Evolutionary conservation across 495 filamentous ascomycete genomes (phyloP).

Genomic region (Aspergillus taichungensis): DNA sequence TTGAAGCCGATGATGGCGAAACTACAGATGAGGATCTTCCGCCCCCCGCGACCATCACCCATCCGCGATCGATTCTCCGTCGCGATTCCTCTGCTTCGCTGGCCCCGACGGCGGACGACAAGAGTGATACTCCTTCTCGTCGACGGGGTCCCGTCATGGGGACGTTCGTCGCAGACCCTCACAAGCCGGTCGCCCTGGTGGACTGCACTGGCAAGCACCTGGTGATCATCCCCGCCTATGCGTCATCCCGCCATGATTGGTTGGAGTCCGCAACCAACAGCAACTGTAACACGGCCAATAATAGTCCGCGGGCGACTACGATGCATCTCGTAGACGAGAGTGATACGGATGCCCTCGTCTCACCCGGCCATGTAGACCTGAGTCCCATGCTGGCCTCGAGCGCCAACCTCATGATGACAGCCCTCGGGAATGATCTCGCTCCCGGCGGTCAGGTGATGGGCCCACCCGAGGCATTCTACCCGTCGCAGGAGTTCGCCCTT

Average conservation of each 20-base stretch:
- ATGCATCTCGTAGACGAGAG: conserved; percentile 43
- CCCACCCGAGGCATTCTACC: conserved; percentile 70
- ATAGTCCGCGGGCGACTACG: conserved; percentile 42
- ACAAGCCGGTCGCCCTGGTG: conserved; percentile 65
- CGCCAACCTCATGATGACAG: conserved; percentile 71
- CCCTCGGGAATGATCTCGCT: conserved; percentile 46
- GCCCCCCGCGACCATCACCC: conserved; percentile 44
- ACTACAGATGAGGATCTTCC: conserved; percentile 77
- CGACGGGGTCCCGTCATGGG: conserved; percentile 49
- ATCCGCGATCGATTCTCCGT: conserved; percentile 48
- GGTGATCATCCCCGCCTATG: conserved; percentile 53
- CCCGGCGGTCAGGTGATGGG: conserved; percentile 60
- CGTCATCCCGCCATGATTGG: conserved; percentile 42
- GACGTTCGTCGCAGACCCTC: conserved; percentile 45
- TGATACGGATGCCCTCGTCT: conserved; percentile 43
- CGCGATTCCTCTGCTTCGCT: conserved; percentile 43
- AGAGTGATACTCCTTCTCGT: conserved; percentile 40
- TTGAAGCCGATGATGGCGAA: conserved; percentile 66
- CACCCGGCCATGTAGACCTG: conserved; percentile 36
- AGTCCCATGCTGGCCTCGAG: conserved; percentile 58
- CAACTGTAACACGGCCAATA: conserved; percentile 41
- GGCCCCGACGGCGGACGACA: conserved; percentile 39
- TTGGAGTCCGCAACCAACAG: conserved; percentile 41
- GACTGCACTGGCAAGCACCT: conserved; percentile 62
- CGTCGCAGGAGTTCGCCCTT: conserved; percentile 50